Evolutionary conservation across 1,139 yeast species (phyloP), one percentile per base, ranked within the genome.

Genomic region (Wickerhamiella infanticola): DNA sequence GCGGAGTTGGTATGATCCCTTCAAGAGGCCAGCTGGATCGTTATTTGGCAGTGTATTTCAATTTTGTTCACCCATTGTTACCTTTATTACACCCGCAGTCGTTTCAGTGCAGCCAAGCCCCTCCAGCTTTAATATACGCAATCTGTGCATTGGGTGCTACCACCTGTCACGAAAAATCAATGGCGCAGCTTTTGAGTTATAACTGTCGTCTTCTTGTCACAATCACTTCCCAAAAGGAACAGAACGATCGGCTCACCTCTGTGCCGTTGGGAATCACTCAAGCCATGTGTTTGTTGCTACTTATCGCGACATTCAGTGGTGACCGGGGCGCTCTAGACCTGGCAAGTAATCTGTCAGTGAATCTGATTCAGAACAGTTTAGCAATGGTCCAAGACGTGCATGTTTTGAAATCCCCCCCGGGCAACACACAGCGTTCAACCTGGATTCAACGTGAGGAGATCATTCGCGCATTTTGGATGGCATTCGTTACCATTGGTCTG

Each of bases 101-200:
- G 3, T 63, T 63, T 46, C 56, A 59, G 37, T 61, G 63, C 1
- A 51, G 54, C 11, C 50, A 53, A 2, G 55, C 57, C 1, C 55
- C 63, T 6, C 63, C 63, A 4, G 55, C 63, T 5, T 51, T 64
- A 25, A 48, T 64, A 29, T 57, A 60, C 33, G 59, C 65, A 1
- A 57, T 63, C 8, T 59, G 66, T 48, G 57, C 66, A 3, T 50
- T 64, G 36, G 67, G 67, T 3, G 65, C 67, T 0, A 49, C 56
- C 29, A 47, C 61, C 7, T 56, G 63, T 47, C 57, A 53, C 35
- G 65, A 62, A 42, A 50, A 49, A 13, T 51, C 54, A 33, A 54
- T 57, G 49, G 62, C 66, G 18, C 50, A 53, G 8, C 41, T 53
- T 51, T 48, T 56, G 54, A 41, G 51, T 50, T 53, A 50, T 40